Base-by-base conservation (phyloP, 208 protist species). In the Crithidia acanthocephali region DNA sequence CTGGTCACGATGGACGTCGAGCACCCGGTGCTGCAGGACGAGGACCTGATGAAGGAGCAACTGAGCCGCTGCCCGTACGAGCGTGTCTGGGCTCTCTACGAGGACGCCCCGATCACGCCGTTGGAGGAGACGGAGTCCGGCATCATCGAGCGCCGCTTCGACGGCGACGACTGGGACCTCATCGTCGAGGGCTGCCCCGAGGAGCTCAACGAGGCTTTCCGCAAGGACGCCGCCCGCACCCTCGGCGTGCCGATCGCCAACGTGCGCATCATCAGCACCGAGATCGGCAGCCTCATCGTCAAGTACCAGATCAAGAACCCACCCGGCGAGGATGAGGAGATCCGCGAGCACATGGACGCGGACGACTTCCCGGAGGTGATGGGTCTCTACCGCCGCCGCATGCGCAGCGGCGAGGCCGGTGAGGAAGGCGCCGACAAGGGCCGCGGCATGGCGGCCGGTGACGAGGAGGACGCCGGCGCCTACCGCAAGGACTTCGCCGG, bases 111-210 rank as follows among this genome's bases (percentile, higher is more conserved):
- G 18, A 42, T 63, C 30, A 69, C 71, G 35, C 60, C 61, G 20
- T 16, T 56, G 52, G 75, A 61, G 25, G 64, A 81, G 28, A 45
- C 65, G 42, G 78, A 85, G 71, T 85, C 81, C n/a, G 73, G 47
- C n/a, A 57, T 72, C 44, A 48, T 88, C n/a, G 80, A 85, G 77
- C 78, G 80, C 70, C 55, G 45, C 44, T 92, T 92, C 55, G 78
- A 86, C 30, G 83, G 87, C 63, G 81, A 86, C 28, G 87, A 86
- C 74, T 92, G 84, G 87, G 83, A 88, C 59, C 68, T 88, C 59
- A 15, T 89, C 23, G 44, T 92, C 1, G 80, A 80, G 1, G 62
- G 58, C 33, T 68, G 45, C 67, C 74, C 68, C n/a, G 68, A 80
- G 30, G 70, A 88, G 22, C 47, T 88, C n/a, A 60, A 72, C 68